Conservation (phyloP, 805 yeast genomes). For the Teunomyces lycoperdinae region DNA sequence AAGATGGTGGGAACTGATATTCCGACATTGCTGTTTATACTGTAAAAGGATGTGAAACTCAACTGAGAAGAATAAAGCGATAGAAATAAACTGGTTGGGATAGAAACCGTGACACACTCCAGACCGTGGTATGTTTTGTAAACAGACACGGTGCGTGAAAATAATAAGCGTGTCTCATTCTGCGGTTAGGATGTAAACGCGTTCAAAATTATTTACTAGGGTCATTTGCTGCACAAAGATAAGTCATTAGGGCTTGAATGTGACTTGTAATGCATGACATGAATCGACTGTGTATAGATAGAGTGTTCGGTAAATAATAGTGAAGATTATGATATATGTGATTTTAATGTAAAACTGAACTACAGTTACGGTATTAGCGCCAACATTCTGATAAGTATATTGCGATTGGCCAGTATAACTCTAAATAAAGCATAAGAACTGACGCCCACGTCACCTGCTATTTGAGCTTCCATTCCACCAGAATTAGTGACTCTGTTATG, state of each 20-base stretch:
- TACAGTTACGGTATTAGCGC: background rate
- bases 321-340: no score
- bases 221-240: background rate
- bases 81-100: background rate
- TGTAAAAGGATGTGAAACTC: background rate
- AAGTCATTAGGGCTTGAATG: background rate
- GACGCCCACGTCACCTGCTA: no score
- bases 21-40: slow-evolving; percentile 12
- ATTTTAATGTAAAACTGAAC: background rate
- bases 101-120: background rate
- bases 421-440: no score
- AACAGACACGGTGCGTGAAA: slow-evolving; percentile 2
- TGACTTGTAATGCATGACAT: background rate
- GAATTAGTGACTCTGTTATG: no score
- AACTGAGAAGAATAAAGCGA: slow-evolving; percentile 1
- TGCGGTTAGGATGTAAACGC: background rate
- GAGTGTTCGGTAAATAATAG: no score
- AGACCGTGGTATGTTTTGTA: slow-evolving; percentile 4
- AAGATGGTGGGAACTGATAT: slow-evolving; percentile 51
- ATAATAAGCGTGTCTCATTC: background rate
- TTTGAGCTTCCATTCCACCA: no score
- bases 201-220: background rate
- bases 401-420: no score
- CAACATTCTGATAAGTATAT: background rate
- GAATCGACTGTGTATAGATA: no score